Evolutionary conservation across 2,329 filamentous ascomycete genomes (phyloP).

Genomic region (Aspergillus sp.): DNA sequence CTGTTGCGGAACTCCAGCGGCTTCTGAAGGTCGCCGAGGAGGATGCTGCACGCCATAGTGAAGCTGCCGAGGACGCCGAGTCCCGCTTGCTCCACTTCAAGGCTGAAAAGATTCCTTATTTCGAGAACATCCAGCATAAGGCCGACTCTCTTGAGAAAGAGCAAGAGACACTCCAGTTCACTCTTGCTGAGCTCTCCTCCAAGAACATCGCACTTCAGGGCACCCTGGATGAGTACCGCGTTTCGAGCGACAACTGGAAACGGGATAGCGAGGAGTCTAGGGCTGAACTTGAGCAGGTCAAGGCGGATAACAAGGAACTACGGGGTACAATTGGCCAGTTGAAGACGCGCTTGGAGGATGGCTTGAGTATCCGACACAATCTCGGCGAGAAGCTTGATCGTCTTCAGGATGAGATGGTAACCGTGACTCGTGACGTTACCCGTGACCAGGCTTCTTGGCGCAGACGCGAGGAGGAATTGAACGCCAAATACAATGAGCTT

Average conservation of each 20-base stretch:
- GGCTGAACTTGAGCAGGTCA: conserved; percentile 50
- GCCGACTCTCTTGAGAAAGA: conserved; percentile 68
- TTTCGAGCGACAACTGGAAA: conserved; percentile 61
- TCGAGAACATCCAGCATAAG: conserved; percentile 65
- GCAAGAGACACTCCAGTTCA: conserved; percentile 58
- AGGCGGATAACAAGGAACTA: conserved; percentile 69
- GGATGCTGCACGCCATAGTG: conserved; percentile 48
- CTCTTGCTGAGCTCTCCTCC: conserved; percentile 54
- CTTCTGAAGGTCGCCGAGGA: conserved; percentile 68
- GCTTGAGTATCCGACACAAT: conserved; percentile 76
- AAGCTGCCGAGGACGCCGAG: conserved; percentile 64
- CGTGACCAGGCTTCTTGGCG: conserved; percentile 79
- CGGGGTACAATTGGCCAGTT: conserved; percentile 72
- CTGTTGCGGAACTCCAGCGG: conserved; percentile 70
- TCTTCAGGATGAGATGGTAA: conserved; percentile 83
- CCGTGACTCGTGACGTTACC: conserved; percentile 74
- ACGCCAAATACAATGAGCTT: conserved; percentile 56
- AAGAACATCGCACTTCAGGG: conserved; percentile 64
- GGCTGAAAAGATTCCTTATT: conserved; percentile 69
- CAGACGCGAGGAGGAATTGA: conserved; percentile 64
- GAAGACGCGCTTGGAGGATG: conserved; percentile 79
- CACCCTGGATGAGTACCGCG: conserved; percentile 65
- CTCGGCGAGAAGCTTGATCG: conserved; percentile 83
- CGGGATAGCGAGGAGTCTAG: conserved; percentile 58
- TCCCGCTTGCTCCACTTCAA: conserved; percentile 64